Evolutionary conservation across 2,329 filamentous ascomycete species (phyloP).

Genomic region (Fonsecaea nubica): DNA sequence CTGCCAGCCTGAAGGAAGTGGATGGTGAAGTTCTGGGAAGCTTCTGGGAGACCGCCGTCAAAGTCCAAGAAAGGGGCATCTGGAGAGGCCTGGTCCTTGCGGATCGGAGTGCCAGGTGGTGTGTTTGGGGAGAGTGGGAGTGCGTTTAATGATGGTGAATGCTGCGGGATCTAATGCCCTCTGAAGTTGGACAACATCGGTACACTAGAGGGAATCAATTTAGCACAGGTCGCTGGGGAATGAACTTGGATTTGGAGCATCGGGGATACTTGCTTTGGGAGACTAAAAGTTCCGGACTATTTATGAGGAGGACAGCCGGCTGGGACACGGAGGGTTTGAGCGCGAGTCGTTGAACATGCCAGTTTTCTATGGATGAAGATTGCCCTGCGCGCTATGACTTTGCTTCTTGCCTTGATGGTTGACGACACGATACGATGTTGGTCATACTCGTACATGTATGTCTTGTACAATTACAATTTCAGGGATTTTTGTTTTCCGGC

Average conservation of each 20-base stretch:
- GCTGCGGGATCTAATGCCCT: not conserved
- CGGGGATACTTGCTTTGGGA: slow-evolving; percentile 3
- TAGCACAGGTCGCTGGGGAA: not conserved
- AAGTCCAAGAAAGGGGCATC: slow-evolving; percentile 67
- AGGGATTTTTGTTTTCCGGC: not conserved
- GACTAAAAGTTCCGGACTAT: slow-evolving; percentile 2
- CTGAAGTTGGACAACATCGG: not conserved
- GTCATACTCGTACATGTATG: not conserved
- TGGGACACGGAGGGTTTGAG: not conserved
- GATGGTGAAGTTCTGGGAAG: slow-evolving; percentile 58
- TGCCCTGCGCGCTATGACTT: not conserved
- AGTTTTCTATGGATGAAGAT: not conserved
- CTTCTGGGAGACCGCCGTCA: slow-evolving; percentile 71
- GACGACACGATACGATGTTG: not conserved
- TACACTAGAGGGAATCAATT: not conserved
- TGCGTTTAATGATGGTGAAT: slow-evolving; percentile 52
- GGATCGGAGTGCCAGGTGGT: slow-evolving; percentile 70
- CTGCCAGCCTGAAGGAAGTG: slow-evolving; percentile 41
- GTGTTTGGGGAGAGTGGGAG: slow-evolving; percentile 73
- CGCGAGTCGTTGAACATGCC: not conserved
- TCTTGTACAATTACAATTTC: slow-evolving; percentile 5
- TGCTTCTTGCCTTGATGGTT: slow-evolving; percentile 10
- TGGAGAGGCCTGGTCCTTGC: slow-evolving; percentile 70
- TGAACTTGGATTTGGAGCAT: not conserved
- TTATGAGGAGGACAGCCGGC: slow-evolving; percentile 2